Conservation (phyloP, 352 stramenopile genomes). For the Globisporangium mamillatum region DNA sequence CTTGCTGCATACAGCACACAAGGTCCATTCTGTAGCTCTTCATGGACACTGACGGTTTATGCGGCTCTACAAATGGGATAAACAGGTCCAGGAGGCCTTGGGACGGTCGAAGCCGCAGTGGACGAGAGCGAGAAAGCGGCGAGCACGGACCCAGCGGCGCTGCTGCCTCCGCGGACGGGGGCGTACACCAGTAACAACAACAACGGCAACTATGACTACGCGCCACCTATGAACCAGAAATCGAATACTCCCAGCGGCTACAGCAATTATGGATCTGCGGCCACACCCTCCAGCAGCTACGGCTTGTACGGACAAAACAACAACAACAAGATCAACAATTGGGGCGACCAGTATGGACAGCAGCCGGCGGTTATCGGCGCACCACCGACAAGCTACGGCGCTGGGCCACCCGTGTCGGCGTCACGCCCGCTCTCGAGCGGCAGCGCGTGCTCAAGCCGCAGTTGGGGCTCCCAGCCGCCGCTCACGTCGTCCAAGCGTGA, state of each 20-base stretch:
- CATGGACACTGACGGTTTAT: neutral
- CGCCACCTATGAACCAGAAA: slow-evolving; percentile 5
- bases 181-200: slow-evolving; percentile 7
- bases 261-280: neutral
- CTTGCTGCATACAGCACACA: neutral
- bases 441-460: slow-evolving; percentile 15
- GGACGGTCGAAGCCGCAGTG: slow-evolving; percentile 30
- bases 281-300: neutral
- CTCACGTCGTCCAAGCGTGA: slow-evolving; percentile 76
- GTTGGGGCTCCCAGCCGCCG: slow-evolving; percentile 47
- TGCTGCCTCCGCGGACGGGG: slow-evolving; percentile 4
- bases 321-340: slow-evolving; percentile 23
- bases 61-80: neutral
- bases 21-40: neutral
- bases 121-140: slow-evolving; percentile 1
- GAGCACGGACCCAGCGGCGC: neutral
- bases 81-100: slow-evolving; percentile 41
- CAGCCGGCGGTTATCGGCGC: neutral
- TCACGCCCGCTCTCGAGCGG: slow-evolving; percentile 10
- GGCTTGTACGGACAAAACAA: slow-evolving; percentile 1
- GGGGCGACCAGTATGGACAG: slow-evolving; percentile 16
- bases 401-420: neutral
- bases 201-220: slow-evolving; percentile 10
- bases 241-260: neutral
- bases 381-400: slow-evolving; percentile 7